Conservation (phyloP, 1,284 basidiomycete genomes). For the Trametes polyzona region DNA sequence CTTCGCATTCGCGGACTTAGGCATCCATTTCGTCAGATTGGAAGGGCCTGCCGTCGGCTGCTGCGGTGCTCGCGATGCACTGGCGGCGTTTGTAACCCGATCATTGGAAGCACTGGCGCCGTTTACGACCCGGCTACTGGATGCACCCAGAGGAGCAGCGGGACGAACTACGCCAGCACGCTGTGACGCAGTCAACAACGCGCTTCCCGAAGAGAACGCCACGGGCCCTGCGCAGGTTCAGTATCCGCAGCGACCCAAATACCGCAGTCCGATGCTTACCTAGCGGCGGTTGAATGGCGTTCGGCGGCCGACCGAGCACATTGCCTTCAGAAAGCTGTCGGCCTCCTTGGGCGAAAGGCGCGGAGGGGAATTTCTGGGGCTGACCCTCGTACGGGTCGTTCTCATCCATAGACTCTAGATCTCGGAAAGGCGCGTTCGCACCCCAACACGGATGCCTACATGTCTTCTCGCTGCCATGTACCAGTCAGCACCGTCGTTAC, state of each 20-base stretch:
- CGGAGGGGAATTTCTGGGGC: not conserved
- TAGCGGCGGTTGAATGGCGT: not conserved
- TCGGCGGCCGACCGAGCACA: not conserved
- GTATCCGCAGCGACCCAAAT: not conserved
- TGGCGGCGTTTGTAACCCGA: too few relatives aligned
- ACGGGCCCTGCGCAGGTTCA: not conserved
- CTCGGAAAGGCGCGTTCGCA: conserved; percentile 18
- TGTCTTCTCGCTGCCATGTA: conserved; percentile 5
- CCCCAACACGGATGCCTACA: conserved; percentile 19
- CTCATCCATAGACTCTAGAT: not conserved
- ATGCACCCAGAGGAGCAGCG: conserved; percentile 8
- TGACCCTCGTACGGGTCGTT: not conserved
- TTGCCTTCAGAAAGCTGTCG: not conserved
- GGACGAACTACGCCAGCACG: not conserved
- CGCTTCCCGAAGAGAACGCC: conserved; percentile 4
- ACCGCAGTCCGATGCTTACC: not conserved
- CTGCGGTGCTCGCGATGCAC: not conserved
- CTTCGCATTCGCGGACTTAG: too few relatives aligned
- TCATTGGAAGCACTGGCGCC: too few relatives aligned
- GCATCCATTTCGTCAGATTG: conserved; percentile 1
- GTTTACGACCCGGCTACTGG: conserved; percentile 11
- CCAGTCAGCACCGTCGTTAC: not conserved
- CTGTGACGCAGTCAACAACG: conserved; percentile 1
- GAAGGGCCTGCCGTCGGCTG: conserved; percentile 1
- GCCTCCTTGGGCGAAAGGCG: not conserved